Evolutionary conservation across 768 basidiomycete genomes (phyloP), one percentile per base, ranked within the genome.

Genomic region (Agaricus blazei): DNA sequence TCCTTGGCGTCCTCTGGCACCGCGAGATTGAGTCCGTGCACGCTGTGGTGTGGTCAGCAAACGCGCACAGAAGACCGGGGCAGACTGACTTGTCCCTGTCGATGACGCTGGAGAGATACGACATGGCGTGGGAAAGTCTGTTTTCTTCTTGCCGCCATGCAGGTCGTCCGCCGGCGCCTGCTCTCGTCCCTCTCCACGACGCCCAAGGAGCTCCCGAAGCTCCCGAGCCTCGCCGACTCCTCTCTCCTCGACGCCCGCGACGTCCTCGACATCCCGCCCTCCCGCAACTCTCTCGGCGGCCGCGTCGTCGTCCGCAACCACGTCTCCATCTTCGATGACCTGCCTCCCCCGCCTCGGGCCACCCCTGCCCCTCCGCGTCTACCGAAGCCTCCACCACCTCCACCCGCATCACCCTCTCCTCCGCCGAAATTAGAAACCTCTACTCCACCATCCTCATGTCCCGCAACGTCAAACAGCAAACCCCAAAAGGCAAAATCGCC

Each of bases 401-500:
- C 48, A n/a, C 47, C 15, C 62, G 59, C 48, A 42, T 57, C 43
- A 57, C 60, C 41, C 56, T 70, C 1, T 40, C 64, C 28, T 37
- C 59, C 0, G 41, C 24, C 40, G 66, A 66, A 59, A 68, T 65
- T 57, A 52, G 53, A 27, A 58, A 64, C 28, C 68, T 77, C 52
- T 73, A 76, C 59, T 66, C 69, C 41, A 74, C 75, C 52, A 71
- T 74, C 52, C 68, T 82, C 48, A 65, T 80, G 56, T 66, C 68
- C 60, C 79, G 85, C 5, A 73, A 83, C 41, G 87, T 95, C 62
- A 83, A 83, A 3, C 88, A 92, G 58, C 95, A 98, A 78, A 98
- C 94, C 0, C 87, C 88, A 54, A 98, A 98, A 71, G 97, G 97
- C 12, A 96, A 93, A 65, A 87, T 89, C 58, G 76, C 80, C 27